A percentile compares a stretch with the other conserved stretches of the same genome.
phyloP scores from a whole-genome alignment of 23 red algal species.

The Pyropia yezoensis region DNA sequence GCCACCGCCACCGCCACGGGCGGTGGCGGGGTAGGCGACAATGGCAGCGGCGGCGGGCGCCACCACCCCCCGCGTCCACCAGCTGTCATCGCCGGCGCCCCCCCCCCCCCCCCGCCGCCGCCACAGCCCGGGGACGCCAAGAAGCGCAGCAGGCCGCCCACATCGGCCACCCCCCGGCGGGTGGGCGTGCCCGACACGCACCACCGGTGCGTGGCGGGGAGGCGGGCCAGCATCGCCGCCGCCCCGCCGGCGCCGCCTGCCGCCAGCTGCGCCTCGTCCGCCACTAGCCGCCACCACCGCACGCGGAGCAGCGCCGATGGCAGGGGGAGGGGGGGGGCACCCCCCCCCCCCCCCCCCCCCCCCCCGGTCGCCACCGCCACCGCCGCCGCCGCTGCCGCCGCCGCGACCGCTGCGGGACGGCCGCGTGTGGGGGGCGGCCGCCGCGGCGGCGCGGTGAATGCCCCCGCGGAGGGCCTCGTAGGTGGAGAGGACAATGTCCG shows the following conservation, averaged over 20 bases:
- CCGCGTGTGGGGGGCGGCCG: not conserved
- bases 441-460: conserved; percentile 12
- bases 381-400: not conserved
- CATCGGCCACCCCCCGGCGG: conserved; percentile 24
- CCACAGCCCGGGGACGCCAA: conserved; percentile 4
- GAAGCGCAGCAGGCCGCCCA: conserved; percentile 41
- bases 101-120: not conserved
- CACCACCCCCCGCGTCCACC: too few species aligned
- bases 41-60: too few species aligned
- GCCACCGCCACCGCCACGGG: too few species aligned
- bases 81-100: too few species aligned
- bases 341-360: too few species aligned
- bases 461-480: conserved; percentile 78
- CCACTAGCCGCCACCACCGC: conserved; percentile 66
- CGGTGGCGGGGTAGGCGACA: too few species aligned
- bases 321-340: conserved; percentile 30
- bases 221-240: conserved; percentile 40
- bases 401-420: conserved; percentile 42
- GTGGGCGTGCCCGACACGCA: conserved; percentile 92
- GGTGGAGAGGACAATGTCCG: conserved; percentile 87
- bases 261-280: conserved; percentile 88
- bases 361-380: too few species aligned
- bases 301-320: conserved; percentile 42
- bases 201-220: conserved; percentile 44
- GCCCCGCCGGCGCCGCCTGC: conserved; percentile 15